Evolutionary conservation across 257 asterid genomes (phyloP), one percentile per base, ranked within the genome.

Genomic region (Phtheirospermum japonicum): DNA sequence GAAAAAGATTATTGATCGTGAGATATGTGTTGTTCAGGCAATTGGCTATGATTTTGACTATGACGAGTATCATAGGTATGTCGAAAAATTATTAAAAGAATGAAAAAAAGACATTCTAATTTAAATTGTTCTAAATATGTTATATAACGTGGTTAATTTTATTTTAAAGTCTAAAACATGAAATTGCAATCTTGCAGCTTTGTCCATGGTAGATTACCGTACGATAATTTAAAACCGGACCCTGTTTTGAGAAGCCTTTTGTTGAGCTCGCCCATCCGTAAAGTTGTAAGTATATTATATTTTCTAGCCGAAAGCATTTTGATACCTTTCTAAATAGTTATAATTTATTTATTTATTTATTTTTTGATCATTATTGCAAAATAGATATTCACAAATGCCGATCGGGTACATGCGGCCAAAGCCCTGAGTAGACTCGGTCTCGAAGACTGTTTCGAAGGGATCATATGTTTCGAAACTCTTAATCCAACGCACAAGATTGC

Each of bases 121-220:
- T 57, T 5, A 16, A 5, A 12, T 20, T 51, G 23, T 28, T 23
- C 50, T 5, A 6, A 2, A 23, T 10, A 16, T 50, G 50, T 18
- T 9, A 12, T 12, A 36, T 62, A 0, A 18, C 2, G 33, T 50
- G 12, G 54, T 59, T 10, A 23, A 19, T 9, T 17, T 19, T 26
- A 19, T 0, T 18, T 65, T n/a, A 31, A 39, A 7, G 4, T 40
- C 4, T 40, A n/a, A n/a, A n/a, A n/a, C n/a, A n/a, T 30, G 19
- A 55, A 31, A 33, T 69, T 14, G 16, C 20, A 3, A 36, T 70
- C 17, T 59, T 75, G 68, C 90, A 88, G 97, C 54, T 89, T 87
- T 75, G 92, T 93, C 56, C 99, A 93, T 62, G 99, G 99, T n/a
- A 85, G 97, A 78, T 76, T 93, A 55, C 99, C 99, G 31, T 93